Evolutionary conservation across 2,329 filamentous ascomycete genomes (phyloP).

Genomic region (Endoconidiophora laricicola): DNA sequence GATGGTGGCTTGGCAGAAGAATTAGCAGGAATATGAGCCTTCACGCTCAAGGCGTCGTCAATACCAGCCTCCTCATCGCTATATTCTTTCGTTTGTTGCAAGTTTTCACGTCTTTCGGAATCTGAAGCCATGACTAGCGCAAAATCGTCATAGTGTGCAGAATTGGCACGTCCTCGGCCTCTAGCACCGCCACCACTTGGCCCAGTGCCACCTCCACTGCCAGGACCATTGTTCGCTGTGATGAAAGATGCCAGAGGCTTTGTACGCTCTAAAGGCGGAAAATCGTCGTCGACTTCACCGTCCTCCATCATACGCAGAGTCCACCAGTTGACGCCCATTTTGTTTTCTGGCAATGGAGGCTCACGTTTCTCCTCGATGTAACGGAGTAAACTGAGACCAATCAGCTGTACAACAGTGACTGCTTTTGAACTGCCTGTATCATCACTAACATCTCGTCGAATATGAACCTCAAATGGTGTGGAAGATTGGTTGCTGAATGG

Average conservation of each 20-base stretch:
- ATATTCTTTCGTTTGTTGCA: constrained; percentile 44
- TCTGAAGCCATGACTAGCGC: constrained; percentile 57
- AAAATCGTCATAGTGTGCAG: constrained; percentile 69
- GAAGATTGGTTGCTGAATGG: constrained; percentile 50
- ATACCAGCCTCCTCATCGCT: constrained; percentile 36
- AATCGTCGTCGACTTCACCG: constrained; percentile 73
- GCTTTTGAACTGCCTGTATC: constrained; percentile 43
- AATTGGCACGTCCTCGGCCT: constrained; percentile 36
- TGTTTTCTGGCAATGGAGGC: constrained; percentile 45
- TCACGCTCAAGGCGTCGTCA: constrained; percentile 16
- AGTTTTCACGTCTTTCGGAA: constrained; percentile 52
- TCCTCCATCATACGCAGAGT: constrained; percentile 71
- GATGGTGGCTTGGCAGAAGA: constrained; percentile 29
- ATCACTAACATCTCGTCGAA: constrained; percentile 52
- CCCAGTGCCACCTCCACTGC: constrained; percentile 33
- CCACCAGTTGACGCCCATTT: constrained; percentile 68
- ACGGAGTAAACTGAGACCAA: constrained; percentile 61
- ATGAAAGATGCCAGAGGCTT: constrained; percentile 64
- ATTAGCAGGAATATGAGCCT: constrained; percentile 16
- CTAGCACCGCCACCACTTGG: constrained; percentile 39
- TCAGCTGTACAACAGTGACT: constrained; percentile 64
- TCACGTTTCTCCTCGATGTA: constrained; percentile 63
- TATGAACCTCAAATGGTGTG: constrained; percentile 54
- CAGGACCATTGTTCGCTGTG: constrained; percentile 55
- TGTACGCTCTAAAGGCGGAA: constrained; percentile 59